phyloP scores from a whole-genome alignment of 352 stramenopile genomes.

The Phytophthora cajani region DNA sequence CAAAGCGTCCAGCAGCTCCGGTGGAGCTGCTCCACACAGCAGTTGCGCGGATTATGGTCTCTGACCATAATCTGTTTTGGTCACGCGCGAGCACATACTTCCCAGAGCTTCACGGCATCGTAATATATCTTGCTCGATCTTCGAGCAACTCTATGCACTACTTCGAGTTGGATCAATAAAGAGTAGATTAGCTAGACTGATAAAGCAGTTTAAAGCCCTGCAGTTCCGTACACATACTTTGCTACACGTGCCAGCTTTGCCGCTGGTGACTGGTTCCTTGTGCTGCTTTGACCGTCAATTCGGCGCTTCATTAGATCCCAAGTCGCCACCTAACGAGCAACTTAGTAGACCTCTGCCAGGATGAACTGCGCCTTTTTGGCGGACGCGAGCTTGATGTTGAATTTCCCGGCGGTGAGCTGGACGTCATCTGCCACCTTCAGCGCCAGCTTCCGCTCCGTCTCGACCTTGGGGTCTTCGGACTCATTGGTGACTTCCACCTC shows the following conservation, averaged over 20 bases:
- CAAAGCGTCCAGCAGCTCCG: no score
- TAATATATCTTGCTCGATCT: no score
- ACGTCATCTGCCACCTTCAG: constrained; percentile 33
- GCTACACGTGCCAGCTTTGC: neutral
- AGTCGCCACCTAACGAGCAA: neutral
- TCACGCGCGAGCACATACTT: no score
- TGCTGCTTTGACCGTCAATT: neutral
- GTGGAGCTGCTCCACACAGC: no score
- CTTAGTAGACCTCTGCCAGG: constrained; percentile 28
- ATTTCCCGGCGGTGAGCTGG: constrained; percentile 24
- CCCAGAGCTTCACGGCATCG: no score
- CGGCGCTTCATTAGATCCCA: no score
- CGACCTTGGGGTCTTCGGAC: constrained; percentile 14
- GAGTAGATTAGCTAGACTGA: constrained; percentile 5
- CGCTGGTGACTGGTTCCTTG: neutral
- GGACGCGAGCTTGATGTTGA: constrained; percentile 29
- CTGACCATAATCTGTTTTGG: no score
- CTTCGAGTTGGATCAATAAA: neutral
- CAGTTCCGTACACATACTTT: neutral
- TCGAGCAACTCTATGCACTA: no score
- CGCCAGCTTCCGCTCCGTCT: constrained; percentile 17
- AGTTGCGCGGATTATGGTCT: no score
- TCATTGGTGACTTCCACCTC: constrained; percentile 34
- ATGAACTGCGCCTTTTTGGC: constrained; percentile 33
- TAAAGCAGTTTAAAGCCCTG: constrained; percentile 4